These are phyloP conservation scores for Morella rubra DNA, from an alignment of 306 rosid species.

Conservation along the genomic window DNA sequence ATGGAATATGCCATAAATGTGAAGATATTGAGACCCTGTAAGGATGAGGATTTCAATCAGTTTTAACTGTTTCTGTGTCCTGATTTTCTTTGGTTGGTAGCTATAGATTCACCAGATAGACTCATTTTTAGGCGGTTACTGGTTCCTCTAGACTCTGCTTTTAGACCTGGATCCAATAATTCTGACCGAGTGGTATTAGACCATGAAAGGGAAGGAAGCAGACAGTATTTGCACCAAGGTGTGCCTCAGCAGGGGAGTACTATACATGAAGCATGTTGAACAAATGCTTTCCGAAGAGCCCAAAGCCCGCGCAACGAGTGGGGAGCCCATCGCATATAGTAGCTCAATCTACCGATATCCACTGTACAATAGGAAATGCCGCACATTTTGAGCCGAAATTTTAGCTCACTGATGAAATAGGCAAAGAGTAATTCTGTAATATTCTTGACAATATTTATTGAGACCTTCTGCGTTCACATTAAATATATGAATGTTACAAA, in stretches of 20 bases:
- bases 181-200: too few relatives aligned
- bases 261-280: too few relatives aligned
- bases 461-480: neutral
- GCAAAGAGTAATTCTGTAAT: neutral
- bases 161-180: too few relatives aligned
- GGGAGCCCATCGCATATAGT: too few relatives aligned
- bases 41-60: neutral
- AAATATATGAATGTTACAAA: neutral
- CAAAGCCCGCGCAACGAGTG: too few relatives aligned
- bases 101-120: too few relatives aligned
- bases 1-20: neutral
- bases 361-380: neutral
- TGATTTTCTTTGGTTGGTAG: neutral
- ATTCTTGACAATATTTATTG: neutral
- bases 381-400: neutral
- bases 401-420: neutral
- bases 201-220: too few relatives aligned
- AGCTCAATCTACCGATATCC: neutral
- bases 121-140: too few relatives aligned
- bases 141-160: too few relatives aligned
- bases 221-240: too few relatives aligned
- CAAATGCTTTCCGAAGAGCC: too few relatives aligned
- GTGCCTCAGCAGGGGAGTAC: too few relatives aligned
- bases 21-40: neutral
- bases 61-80: neutral